Evolutionary conservation across 352 stramenopile genomes (phyloP).

Genomic region (Chrysophaeum taylorii): DNA sequence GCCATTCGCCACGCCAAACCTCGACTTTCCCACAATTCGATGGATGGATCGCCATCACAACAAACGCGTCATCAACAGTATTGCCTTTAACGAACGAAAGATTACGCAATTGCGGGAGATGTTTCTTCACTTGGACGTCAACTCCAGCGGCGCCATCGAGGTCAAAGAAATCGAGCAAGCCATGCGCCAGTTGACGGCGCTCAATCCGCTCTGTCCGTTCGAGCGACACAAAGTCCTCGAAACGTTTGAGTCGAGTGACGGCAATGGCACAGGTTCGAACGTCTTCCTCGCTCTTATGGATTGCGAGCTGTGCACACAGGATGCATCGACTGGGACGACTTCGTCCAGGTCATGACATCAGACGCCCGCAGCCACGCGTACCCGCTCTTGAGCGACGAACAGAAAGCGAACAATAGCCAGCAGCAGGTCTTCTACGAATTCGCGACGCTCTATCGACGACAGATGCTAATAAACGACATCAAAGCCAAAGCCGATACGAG

Average conservation of each 20-base stretch:
- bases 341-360: not conserved
- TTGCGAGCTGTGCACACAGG: not conserved
- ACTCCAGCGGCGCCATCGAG: not conserved
- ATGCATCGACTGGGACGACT: not conserved
- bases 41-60: conserved; percentile 1
- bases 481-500: too few relatives aligned
- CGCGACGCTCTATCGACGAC: not conserved
- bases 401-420: not conserved
- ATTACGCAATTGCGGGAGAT: not conserved
- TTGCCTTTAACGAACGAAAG: not conserved
- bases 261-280: not conserved
- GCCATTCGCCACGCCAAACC: too few relatives aligned
- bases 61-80: not conserved
- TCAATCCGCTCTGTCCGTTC: not conserved
- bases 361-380: not conserved
- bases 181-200: not conserved
- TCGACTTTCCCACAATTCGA: too few relatives aligned
- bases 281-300: not conserved
- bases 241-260: not conserved
- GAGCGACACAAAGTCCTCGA: not conserved
- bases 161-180: not conserved
- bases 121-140: not conserved
- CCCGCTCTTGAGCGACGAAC: not conserved
- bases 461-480: not conserved
- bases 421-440: not conserved